Conservation (phyloP, 2,329 filamentous ascomycete species). For the Colletotrichum sansevieriae region DNA sequence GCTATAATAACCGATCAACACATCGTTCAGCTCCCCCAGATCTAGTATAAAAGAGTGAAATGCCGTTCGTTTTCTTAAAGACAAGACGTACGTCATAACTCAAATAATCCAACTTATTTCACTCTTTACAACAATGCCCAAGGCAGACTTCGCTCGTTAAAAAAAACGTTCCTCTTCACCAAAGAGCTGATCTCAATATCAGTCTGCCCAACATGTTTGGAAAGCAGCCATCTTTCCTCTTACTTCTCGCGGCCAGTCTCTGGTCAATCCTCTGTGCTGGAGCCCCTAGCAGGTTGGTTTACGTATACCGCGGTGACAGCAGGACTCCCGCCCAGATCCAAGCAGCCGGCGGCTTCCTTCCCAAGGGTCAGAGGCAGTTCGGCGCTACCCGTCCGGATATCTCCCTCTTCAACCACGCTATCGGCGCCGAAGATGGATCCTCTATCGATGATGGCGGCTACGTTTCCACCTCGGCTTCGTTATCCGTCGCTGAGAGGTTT, state of each 20-base stretch:
- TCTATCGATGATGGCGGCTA: constrained; percentile 3
- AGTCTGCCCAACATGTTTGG: too few species aligned
- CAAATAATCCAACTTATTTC: too few species aligned
- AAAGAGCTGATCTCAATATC: too few species aligned
- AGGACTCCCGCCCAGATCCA: neutral
- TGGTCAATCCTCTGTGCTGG: neutral
- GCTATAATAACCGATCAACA: too few species aligned
- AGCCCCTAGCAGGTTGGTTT: neutral
- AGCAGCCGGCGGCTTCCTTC: neutral
- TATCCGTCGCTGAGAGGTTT: neutral
- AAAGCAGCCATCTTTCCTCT: neutral
- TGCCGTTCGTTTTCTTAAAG: too few species aligned
- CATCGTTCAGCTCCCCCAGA: too few species aligned
- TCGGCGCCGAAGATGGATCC: neutral
- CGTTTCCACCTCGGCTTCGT: neutral
- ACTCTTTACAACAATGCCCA: too few species aligned
- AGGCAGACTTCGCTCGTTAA: too few species aligned
- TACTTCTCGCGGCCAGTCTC: neutral
- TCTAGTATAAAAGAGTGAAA: too few species aligned
- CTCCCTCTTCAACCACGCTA: constrained; percentile 5
- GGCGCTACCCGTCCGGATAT: neutral
- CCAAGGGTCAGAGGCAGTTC: neutral
- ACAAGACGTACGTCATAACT: too few species aligned
- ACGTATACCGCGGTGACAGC: constrained; percentile 4
- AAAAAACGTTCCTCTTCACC: too few species aligned